Percentiles rank a stretch among this genome's conserved stretches.
Evolutionary conservation across 2,329 filamentous ascomycete genomes (phyloP).

Genomic region (Metarhizium brunneum): DNA sequence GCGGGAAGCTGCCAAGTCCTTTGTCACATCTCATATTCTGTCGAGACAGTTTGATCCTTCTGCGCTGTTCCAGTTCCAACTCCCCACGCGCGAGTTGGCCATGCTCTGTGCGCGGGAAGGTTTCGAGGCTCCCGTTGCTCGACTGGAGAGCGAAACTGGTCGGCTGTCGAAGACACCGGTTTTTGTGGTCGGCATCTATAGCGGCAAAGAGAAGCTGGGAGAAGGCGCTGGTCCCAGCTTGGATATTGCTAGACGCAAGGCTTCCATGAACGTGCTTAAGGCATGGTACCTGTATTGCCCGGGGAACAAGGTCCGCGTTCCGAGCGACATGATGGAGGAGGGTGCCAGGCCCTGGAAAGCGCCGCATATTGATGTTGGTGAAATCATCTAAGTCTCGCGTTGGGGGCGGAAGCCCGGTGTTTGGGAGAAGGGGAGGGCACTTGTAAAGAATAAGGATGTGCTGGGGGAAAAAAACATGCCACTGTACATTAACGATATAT

Average conservation of each 20-base stretch:
- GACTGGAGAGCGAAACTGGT: constrained; percentile 85
- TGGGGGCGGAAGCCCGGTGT: background rate
- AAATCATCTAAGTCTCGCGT: constrained; percentile 45
- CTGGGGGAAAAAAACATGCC: constrained; percentile 1
- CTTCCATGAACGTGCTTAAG: constrained; percentile 79
- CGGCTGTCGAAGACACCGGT: constrained; percentile 77
- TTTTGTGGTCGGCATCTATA: constrained; percentile 89
- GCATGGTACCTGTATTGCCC: constrained; percentile 96
- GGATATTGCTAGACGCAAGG: constrained; percentile 66
- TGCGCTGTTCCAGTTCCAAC: constrained; percentile 72
- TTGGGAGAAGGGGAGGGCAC: background rate
- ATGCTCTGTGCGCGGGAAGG: constrained; percentile 80
- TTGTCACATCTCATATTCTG: constrained; percentile 77
- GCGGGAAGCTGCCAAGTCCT: constrained; percentile 65
- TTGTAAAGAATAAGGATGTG: background rate
- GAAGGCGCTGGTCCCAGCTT: constrained; percentile 78
- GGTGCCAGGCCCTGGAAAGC: constrained; percentile 56
- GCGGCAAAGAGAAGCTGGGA: constrained; percentile 80
- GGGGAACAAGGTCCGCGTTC: constrained; percentile 50
- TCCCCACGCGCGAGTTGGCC: constrained; percentile 75
- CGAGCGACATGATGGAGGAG: constrained; percentile 59
- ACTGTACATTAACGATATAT: constrained; percentile 28
- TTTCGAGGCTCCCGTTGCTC: constrained; percentile 78
- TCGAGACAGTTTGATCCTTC: constrained; percentile 68
- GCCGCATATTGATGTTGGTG: constrained; percentile 60